These are phyloP conservation scores for Omphalea diandra DNA, from an alignment of 441 rosid genomes.

Conservation along the genomic window DNA sequence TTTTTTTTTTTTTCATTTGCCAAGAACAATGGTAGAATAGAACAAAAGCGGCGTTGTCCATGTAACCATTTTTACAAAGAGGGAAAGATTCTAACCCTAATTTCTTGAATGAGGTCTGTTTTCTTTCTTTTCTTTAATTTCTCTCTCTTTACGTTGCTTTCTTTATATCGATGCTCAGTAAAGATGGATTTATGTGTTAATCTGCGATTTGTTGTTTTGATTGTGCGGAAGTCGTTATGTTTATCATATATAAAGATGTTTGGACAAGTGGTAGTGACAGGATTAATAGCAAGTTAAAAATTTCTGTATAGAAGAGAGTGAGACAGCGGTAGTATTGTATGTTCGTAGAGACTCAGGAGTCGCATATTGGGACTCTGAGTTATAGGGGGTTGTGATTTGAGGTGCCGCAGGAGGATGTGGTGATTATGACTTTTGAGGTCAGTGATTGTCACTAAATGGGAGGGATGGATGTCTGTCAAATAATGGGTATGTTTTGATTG, in stretches of 20 bases:
- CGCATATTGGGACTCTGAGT: background rate
- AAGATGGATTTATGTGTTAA: too few species aligned
- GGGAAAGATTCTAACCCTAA: slow-evolving; percentile 5
- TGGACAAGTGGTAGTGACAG: too few species aligned
- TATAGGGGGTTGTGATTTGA: too few species aligned
- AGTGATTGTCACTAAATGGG: background rate
- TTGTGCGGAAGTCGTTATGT: too few species aligned
- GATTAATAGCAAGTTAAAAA: too few species aligned
- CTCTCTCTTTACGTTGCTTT: background rate
- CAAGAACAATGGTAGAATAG: background rate
- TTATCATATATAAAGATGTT: too few species aligned
- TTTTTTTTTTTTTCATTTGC: too few species aligned
- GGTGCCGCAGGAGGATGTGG: too few species aligned
- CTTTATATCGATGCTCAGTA: background rate
- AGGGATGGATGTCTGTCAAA: background rate
- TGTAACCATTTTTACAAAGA: background rate
- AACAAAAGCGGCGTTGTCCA: background rate
- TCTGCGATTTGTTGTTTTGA: too few species aligned
- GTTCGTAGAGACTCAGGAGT: background rate
- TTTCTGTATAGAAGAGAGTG: too few species aligned
- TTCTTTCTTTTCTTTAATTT: background rate
- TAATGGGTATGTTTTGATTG: background rate
- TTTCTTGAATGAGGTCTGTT: slow-evolving; percentile 19
- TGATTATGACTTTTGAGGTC: too few species aligned
- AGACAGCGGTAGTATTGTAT: too few species aligned